Base-by-base conservation (phyloP, 306 rosid species). In the Cucurbita argyrosperma region DNA sequence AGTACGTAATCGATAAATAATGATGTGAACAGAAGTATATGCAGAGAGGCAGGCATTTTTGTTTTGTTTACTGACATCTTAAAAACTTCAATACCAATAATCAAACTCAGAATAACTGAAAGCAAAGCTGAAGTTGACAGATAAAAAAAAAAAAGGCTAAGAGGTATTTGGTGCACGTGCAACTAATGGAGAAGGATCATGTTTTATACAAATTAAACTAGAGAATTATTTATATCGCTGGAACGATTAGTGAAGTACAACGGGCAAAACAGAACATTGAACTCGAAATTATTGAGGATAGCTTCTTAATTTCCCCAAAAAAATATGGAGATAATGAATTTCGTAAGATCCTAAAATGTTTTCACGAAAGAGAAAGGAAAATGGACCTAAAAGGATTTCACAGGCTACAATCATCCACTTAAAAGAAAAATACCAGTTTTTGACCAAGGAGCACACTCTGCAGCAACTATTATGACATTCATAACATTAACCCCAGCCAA, bases 371-470 rank as follows among this genome's bases (percentile, higher is more conserved):
- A 13, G 23, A 56, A 66, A 73, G 42, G 67, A 56, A 56, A 73
- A 73, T 19, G 4, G 2, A 18, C 19, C 64, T 55, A 38, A 40
- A 39, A 55, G 18, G 18, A 55, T 30, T 53, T 39, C 52, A 18
- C 21, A 72, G 11, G 12, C 50, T 37, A 72, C 4, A 15, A 40
- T 39, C 30, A n/a, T 72, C 30, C 39, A 55, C 65, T 53, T 18
- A 30, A 40, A 38, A 37, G 72, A 19, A 54, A 51, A 74, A 71
- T 87, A 91, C 99, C 99, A 79, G 99, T 89, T 87, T 94, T 30
- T 4, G 87, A 78, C 89, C 90, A 94, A 42, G 99, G 99, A 85
- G 91, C 90, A 72, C 99, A 94, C 82, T 94, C 99, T 61, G 88
- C 91, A 16, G 99, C 87, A 45, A 84, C 96, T 79, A 94, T 54